Evolutionary conservation across 2,329 filamentous ascomycete genomes (phyloP).

Genomic region (Clonostachys solani): DNA sequence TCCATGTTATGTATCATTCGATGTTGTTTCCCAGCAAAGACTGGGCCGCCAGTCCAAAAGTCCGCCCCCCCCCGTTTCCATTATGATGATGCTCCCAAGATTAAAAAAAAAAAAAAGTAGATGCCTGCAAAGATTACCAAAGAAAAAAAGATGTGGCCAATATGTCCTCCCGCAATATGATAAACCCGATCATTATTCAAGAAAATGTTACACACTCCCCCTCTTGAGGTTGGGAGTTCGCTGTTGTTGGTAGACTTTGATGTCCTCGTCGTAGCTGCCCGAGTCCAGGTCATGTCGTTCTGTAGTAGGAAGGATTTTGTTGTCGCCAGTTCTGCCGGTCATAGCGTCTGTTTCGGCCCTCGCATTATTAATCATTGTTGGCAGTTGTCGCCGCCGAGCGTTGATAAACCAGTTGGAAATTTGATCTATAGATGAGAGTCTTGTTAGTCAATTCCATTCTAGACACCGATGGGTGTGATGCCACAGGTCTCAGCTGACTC

Average conservation of each 20-base stretch:
- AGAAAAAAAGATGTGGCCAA: background rate
- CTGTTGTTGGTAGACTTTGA: background rate
- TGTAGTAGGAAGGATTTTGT: slow-evolving; percentile 1
- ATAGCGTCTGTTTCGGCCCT: slow-evolving; percentile 46
- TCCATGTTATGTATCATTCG: too few relatives aligned
- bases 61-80: too few relatives aligned
- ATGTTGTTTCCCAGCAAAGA: too few relatives aligned
- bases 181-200: too few relatives aligned
- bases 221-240: background rate
- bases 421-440: slow-evolving; percentile 40
- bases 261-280: slow-evolving; percentile 3
- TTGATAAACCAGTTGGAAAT: slow-evolving; percentile 84
- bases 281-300: background rate
- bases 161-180: background rate
- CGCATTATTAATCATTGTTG: slow-evolving; percentile 54
- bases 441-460: slow-evolving; percentile 1
- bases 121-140: background rate
- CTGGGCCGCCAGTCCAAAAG: too few relatives aligned
- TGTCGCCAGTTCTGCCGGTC: slow-evolving; percentile 18
- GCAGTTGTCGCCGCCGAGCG: slow-evolving; percentile 62
- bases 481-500: slow-evolving; percentile 28
- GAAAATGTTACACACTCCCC: background rate
- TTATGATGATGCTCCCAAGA: too few relatives aligned
- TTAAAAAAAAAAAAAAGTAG: background rate
- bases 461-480: background rate